Evolutionary conservation across 768 basidiomycete genomes (phyloP).

Genomic region (Podaxis sp.): DNA sequence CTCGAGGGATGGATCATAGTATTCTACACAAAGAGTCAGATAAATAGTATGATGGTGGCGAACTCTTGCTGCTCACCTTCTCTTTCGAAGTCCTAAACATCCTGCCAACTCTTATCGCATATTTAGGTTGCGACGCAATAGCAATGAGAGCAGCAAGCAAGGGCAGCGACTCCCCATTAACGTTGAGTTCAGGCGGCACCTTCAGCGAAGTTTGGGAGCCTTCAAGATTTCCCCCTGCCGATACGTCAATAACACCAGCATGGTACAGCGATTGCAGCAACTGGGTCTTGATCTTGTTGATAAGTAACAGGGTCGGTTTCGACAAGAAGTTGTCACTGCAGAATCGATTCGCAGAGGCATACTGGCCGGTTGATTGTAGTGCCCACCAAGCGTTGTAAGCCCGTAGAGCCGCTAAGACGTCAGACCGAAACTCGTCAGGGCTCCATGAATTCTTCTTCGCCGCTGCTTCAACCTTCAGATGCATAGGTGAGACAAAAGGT

Average conservation of each 20-base stretch:
- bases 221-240: constrained; percentile 57
- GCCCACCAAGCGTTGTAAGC: constrained; percentile 85
- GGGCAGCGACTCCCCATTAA: constrained; percentile 71
- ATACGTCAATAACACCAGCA: constrained; percentile 80
- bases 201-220: constrained; percentile 18
- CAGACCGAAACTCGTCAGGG: constrained; percentile 77
- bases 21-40: constrained; percentile 36
- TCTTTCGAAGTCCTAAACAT: constrained; percentile 76
- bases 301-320: constrained; percentile 78
- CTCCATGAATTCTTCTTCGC: constrained; percentile 78
- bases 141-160: constrained; percentile 82
- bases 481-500: constrained; percentile 84
- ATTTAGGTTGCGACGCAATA: constrained; percentile 86
- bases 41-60: constrained; percentile 11
- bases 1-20: constrained; percentile 84
- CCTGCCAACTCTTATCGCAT: constrained; percentile 74
- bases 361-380: constrained; percentile 65
- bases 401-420: constrained; percentile 72
- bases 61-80: constrained; percentile 52
- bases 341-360: constrained; percentile 67
- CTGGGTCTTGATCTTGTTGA: constrained; percentile 78
- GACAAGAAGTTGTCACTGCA: constrained; percentile 85
- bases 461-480: constrained; percentile 68
- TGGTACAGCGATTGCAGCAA: constrained; percentile 74
- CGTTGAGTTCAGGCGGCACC: constrained; percentile 68